Base-by-base conservation (phyloP, 2,329 filamentous ascomycete genomes). In the Aplosporella prunicola region DNA sequence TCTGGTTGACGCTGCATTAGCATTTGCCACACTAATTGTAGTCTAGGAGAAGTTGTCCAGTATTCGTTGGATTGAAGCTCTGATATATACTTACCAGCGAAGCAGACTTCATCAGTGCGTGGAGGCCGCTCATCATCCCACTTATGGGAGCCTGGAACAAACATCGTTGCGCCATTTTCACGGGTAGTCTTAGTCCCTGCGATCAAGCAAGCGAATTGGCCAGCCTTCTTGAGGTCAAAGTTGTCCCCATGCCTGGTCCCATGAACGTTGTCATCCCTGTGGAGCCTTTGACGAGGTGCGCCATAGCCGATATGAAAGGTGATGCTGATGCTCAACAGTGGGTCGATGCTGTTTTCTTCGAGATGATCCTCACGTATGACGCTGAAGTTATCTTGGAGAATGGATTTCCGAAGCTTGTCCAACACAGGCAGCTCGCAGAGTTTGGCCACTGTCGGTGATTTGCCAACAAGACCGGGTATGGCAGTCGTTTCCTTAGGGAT, bases 101-200 rank as follows among this genome's bases (percentile, higher is more conserved):
- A 60, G 43, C 49, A 52, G 5, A 60, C 46, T 38, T 60, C 53
- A 25, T 58, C 52, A 9, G 40, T 28, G 4, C 35, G 31, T 6
- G 57, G 50, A 20, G 17, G 16, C 13, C 55, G 46, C 5, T 43
- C 28, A 39, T 58, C 46, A 36, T 53, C 47, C 53, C 56, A 55
- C 28, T 43, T 42, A 48, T 57, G 56, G 44, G 44, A 48, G 1
- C 56, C 56, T 2, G 55, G 56, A 0, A 58, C 43, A 23, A 54
- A 51, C 52, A 56, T 57, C 15, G 53, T 58, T 2, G 50, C 55
- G 9, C 55, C 55, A 34, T 56, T 58, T 36, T 53, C 46, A 14
- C 52, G 28, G 5, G 46, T 57, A 5, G 47, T 47, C 16, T 52
- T 42, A 10, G 37, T 42, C 2, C 50, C 55, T 2, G 55, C 55